A percentile compares a stretch with the other conserved stretches of the same genome.
Evolutionary conservation across 257 asterid genomes (phyloP).

Genomic region (Cinchona pubescens): DNA sequence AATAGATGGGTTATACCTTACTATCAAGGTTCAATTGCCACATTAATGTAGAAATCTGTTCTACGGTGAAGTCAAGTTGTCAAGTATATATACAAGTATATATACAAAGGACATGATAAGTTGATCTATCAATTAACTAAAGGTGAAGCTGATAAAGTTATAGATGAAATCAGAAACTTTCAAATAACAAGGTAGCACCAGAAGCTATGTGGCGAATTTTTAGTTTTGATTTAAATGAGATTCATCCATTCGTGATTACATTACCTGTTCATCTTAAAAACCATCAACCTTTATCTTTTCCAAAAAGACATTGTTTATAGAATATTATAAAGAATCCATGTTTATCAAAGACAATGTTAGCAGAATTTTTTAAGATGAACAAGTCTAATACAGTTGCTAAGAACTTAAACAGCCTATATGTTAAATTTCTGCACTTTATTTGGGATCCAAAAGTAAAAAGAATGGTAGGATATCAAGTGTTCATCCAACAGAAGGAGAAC

Average conservation of each 20-base stretch:
- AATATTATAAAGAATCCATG: rapidly evolving
- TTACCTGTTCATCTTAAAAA: not conserved
- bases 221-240: not conserved
- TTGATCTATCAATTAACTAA: not conserved
- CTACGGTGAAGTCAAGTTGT: not conserved
- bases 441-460: not conserved
- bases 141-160: rapidly evolving
- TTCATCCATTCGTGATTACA: not conserved
- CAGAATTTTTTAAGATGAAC: not conserved
- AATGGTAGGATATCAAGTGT: not conserved
- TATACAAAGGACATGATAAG: not conserved
- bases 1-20: not conserved
- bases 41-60: not conserved
- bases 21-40: not conserved
- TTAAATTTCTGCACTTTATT: not conserved
- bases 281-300: not conserved
- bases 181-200: not conserved
- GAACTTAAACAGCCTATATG: not conserved
- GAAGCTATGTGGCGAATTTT: not conserved
- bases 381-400: not conserved
- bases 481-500: not conserved
- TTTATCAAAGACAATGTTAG: not conserved
- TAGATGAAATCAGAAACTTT: not conserved
- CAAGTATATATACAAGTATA: not conserved
- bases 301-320: not conserved